A percentile compares a stretch with the other conserved stretches of the same genome.
These are phyloP conservation scores for Colletotrichum ledebouriae DNA, from an alignment of 2,329 filamentous ascomycete species.

Conservation along the genomic window DNA sequence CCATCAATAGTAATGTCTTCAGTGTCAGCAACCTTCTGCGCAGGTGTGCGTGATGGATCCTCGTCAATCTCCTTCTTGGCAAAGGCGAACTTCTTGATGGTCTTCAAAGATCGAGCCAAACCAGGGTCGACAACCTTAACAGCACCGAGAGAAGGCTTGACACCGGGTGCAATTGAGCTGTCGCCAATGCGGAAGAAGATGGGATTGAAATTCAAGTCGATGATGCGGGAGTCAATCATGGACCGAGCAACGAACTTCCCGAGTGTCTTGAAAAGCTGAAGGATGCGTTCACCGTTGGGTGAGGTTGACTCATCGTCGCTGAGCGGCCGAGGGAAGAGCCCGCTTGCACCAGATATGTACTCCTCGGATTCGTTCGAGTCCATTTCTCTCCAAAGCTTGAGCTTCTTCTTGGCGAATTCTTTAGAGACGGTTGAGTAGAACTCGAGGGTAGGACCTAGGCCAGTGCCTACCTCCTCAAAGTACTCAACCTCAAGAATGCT, in stretches of 20 bases:
- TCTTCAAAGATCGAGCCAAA: constrained; percentile 85
- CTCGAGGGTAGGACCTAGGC: constrained; percentile 93
- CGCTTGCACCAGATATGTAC: constrained; percentile 86
- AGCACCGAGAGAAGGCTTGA: constrained; percentile 88
- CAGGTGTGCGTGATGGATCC: constrained; percentile 72
- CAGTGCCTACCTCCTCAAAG: constrained; percentile 98
- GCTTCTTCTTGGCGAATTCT: constrained; percentile 96
- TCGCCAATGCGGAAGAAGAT: constrained; percentile 97
- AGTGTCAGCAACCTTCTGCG: constrained; percentile 79
- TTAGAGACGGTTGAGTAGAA: constrained; percentile 98
- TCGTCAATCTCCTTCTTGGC: constrained; percentile 87
- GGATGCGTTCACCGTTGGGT: constrained; percentile 87
- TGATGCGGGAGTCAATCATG: constrained; percentile 98
- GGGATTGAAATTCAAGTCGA: constrained; percentile 96
- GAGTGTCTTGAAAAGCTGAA: constrained; percentile 91
- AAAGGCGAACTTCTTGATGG: constrained; percentile 87
- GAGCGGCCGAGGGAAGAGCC: constrained; percentile 93
- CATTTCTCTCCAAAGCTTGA: constrained; percentile 95
- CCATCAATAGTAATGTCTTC: constrained; percentile 81
- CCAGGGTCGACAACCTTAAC: constrained; percentile 91
- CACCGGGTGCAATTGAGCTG: constrained; percentile 66
- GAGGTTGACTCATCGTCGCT: constrained; percentile 80
- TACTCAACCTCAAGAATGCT: constrained; percentile 98
- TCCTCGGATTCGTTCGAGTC: constrained; percentile 80
- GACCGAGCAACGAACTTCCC: constrained; percentile 98